Conservation (phyloP, 257 asterid genomes). For the Parsonsia alboflavescens region DNA sequence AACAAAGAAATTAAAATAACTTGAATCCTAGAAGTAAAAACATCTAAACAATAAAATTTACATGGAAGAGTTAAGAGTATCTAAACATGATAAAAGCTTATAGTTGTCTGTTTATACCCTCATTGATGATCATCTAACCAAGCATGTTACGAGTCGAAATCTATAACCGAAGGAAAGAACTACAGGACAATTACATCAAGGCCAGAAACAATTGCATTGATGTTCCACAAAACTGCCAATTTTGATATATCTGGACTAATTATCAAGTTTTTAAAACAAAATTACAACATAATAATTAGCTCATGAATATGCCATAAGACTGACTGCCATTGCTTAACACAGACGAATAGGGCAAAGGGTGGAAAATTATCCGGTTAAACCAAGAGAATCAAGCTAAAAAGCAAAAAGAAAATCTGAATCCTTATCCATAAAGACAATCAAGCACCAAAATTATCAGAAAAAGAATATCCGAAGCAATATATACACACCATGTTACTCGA, state of each 20-base stretch:
- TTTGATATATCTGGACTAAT: not conserved
- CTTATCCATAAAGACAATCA: no score
- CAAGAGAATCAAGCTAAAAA: no score
- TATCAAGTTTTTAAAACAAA: not conserved
- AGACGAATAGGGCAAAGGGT: no score
- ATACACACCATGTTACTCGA: not conserved
- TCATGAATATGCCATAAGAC: not conserved
- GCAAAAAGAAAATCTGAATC: no score
- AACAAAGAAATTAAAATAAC: not conserved
- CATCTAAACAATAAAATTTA: not conserved
- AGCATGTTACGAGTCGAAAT: not conserved
- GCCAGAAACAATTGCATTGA: not conserved
- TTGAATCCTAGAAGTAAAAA: not conserved
- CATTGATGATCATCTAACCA: not conserved
- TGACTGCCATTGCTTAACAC: not conserved
- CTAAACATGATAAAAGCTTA: not conserved
- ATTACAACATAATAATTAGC: not conserved
- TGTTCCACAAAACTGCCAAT: not conserved
- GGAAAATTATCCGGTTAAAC: no score
- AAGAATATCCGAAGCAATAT: not conserved
- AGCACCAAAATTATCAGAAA: no score
- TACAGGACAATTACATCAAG: not conserved
- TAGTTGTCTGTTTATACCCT: not conserved
- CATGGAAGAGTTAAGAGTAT: not conserved
- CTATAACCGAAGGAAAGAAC: not conserved